Base-by-base conservation (phyloP, 192 early-diverging fungal species). In the Entomortierella lignicola region DNA sequence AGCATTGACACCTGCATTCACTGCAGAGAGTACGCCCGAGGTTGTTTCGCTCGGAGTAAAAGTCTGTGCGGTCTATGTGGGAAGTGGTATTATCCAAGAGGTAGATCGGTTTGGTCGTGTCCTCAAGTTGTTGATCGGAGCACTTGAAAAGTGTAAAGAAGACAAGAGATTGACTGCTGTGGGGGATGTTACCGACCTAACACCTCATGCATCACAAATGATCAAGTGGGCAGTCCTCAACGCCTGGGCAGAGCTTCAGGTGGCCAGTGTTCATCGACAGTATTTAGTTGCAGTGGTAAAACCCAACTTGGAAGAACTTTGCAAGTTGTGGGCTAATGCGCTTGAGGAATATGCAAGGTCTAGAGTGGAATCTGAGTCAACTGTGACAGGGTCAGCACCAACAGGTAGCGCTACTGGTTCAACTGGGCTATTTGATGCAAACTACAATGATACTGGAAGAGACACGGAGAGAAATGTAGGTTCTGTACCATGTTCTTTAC, bases 1-100 rank as follows among this genome's bases (percentile, higher is more conserved):
- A 2, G 95, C 97, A 3, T 85, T 99, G 44, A 93, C 94, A 18
- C 94, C 98, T 2, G 92, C 92, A 8, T 95, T 97, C 63, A 85
- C 87, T 7, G 72, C 87, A 0, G 93, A 97, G 59, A 87, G 91
- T 6, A 87, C 90, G 0, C 90, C 94, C 23, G 90, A 94, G 55
- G 86, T 95, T 27, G 85, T 90, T 2, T 89, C 89, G 53, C 69
- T 89, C n/a, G 95, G 93, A 34, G 93, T 93, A 41, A 84, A 87
- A 37, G 93, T 97, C 20, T 92, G 91, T 61, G 93, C 93, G 0
- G 90, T 91, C 8, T 97, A 94, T 84, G 87, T 94, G 48, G 92
- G 92, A 30, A 94, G 93, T 63, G 94, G 94, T n/a, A 94, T 97
- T 71, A 92, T 92, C 29, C 87, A 94, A 47, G 95, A 95, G 21